These are phyloP conservation scores for Thecaphora thlaspeos DNA, from an alignment of 1,284 basidiomycete genomes.

Conservation along the genomic window DNA sequence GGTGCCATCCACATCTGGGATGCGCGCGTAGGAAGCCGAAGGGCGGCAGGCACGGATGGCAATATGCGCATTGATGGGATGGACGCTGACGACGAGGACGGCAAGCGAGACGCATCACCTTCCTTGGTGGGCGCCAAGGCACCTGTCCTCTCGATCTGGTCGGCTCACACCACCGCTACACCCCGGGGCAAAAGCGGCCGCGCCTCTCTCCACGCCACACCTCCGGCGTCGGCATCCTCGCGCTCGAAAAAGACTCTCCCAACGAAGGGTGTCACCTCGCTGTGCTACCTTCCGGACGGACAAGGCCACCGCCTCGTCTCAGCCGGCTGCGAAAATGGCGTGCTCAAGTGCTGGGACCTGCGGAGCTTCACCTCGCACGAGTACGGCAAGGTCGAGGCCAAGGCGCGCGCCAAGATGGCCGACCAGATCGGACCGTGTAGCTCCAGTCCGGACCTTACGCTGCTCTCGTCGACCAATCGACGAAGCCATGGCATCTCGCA, in stretches of 20 bases:
- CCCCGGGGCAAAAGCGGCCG: slow-evolving; percentile 4
- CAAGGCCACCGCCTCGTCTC: slow-evolving; percentile 39
- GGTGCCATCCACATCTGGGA: slow-evolving; percentile 53
- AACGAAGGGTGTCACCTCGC: slow-evolving; percentile 40
- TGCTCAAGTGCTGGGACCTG: slow-evolving; percentile 54
- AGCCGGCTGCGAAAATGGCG: slow-evolving; percentile 43
- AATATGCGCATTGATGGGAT: not conserved
- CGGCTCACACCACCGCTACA: slow-evolving; percentile 29
- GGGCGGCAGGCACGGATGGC: not conserved
- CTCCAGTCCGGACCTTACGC: slow-evolving; percentile 23
- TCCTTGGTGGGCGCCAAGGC: not conserved
- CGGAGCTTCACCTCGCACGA: slow-evolving; percentile 6
- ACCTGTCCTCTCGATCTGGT: slow-evolving; percentile 43
- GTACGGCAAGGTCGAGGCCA: no score
- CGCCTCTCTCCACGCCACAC: no score
- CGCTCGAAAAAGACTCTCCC: not conserved
- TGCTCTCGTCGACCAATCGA: slow-evolving; percentile 9
- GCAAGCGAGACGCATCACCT: not conserved
- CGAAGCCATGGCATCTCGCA: slow-evolving; percentile 52
- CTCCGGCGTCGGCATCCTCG: no score
- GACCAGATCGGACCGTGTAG: not conserved
- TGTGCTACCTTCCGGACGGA: slow-evolving; percentile 39
- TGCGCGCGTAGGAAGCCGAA: slow-evolving; percentile 11
- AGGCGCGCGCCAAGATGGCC: not conserved
- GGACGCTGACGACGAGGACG: slow-evolving; percentile 1